Base-by-base conservation (phyloP, 345 rosid genomes). In the Moringa oleifera region DNA sequence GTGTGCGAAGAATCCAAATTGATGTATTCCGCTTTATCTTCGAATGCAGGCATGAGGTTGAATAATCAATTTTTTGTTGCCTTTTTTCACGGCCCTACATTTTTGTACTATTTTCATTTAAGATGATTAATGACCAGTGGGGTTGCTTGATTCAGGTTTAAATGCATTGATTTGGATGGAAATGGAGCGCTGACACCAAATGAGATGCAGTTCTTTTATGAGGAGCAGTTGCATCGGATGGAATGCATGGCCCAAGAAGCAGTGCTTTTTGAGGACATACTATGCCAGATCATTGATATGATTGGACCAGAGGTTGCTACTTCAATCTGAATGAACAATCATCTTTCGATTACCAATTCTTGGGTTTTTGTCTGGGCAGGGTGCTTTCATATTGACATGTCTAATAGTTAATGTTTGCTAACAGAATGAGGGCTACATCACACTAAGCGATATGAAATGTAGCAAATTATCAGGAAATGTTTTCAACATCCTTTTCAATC, bases 271-370 rank as follows among this genome's bases (percentile, higher is more conserved):
- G 92, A 85, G 77, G 90, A 87, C 71, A 89, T 89, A 49, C 65
- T 91, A n/a, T 89, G 95, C 71, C 96, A 87, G 83, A 89, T 91
- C 64, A 72, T 91, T 53, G 96, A 89, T 72, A 91, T 89, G 96
- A 82, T 87, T 74, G 82, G 81, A 52, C 92, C 96, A 37, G 77
- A 89, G 96, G 98, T 89, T 59, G 18, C 59, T 37, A 22, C 63
- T 62, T 25, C n/a, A n/a, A n/a, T n/a, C n/a, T n/a, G n/a, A n/a
- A n/a, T n/a, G n/a, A n/a, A n/a, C n/a, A n/a, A n/a, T n/a, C n/a
- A n/a, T n/a, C n/a, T n/a, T n/a, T n/a, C n/a, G n/a, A n/a, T n/a
- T n/a, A n/a, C n/a, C n/a, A n/a, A n/a, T n/a, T n/a, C n/a, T n/a
- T n/a, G n/a, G n/a, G 53, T 33, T 58, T 33, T 20, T 53, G 19